Evolutionary conservation across 1,284 basidiomycete species (phyloP), one percentile per base, ranked within the genome.

Genomic region (Xerocomus amazonicus): DNA sequence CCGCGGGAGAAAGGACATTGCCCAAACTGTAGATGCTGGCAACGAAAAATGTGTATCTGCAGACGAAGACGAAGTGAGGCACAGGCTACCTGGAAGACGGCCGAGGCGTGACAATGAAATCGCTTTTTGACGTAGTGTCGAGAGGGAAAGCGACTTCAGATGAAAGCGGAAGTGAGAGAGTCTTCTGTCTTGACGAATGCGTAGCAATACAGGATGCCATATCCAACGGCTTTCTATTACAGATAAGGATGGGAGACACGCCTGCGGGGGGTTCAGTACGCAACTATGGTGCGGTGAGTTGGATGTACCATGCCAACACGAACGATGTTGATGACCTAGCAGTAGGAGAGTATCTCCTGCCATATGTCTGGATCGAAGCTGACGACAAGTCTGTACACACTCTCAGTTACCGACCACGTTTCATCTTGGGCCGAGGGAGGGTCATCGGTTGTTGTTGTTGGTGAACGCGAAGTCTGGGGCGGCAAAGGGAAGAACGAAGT

Each of bases 341-440:
- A 57, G 23, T 47, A 57, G 23, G 37, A 37, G 8, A 57, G 48
- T 45, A 57, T 58, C 38, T 49, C 50, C 31, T 32, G 43, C 56
- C 56, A 58, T 12, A 51, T 13, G 12, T 51, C 13, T 14, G 44
- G 37, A 23, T 48, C 44, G 9, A 55, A 47, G 38, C 33, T 29
- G 29, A 47, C 47, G 2, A 27, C 38, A 10, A 48, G 28, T 4
- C 29, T 44, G 26, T 1, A 34, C 27, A 34, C 44, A 14, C 33
- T 36, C 19, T 39, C 45, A 2, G n/a, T n/a, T n/a, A n/a, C n/a
- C n/a, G n/a, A n/a, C n/a, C n/a, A n/a, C n/a, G n/a, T n/a, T 26
- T 37, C 43, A 37, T 55, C 53, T 9, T 43, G 34, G 1, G 4
- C 26, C 10, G 4, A 29, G 26, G 39, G 23, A 26, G 35, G 35